A percentile compares a stretch with the other conserved stretches of the same genome.
phyloP scores from a whole-genome alignment of 192 early-diverging fungal species.

The Backusella morwellensis region DNA sequence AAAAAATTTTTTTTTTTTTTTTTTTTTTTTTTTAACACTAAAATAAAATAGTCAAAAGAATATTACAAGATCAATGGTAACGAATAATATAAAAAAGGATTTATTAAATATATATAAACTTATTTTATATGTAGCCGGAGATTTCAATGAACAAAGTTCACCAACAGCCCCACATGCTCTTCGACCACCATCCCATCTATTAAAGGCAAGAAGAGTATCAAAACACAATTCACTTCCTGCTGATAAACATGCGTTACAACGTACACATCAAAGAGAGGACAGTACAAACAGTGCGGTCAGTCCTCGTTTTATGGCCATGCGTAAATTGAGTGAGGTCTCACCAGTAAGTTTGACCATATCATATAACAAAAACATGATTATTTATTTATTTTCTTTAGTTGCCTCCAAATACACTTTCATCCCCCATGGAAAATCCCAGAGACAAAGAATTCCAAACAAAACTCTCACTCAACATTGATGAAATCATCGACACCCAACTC shows the following conservation, averaged over 20 bases:
- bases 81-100: not conserved
- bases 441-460: slow-evolving; percentile 5
- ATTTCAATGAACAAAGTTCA: not conserved
- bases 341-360: not conserved
- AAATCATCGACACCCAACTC: slow-evolving; percentile 14
- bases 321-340: slow-evolving; percentile 17
- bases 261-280: not conserved
- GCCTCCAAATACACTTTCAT: not conserved
- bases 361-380: too few species aligned
- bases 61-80: not conserved
- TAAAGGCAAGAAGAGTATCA: slow-evolving; percentile 9
- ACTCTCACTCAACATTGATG: slow-evolving; percentile 6
- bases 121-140: not conserved
- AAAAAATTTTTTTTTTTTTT: too few species aligned
- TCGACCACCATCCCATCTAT: slow-evolving; percentile 17
- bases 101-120: not conserved
- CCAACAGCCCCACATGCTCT: slow-evolving; percentile 8
- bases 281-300: slow-evolving; percentile 18
- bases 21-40: too few species aligned
- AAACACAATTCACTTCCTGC: not conserved
- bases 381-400: not conserved
- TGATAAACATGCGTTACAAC: not conserved
- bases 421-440: not conserved
- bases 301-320: slow-evolving; percentile 20
- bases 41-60: not conserved